Conservation (phyloP, 2,329 filamentous ascomycete species). For the Fusarium compactum region DNA sequence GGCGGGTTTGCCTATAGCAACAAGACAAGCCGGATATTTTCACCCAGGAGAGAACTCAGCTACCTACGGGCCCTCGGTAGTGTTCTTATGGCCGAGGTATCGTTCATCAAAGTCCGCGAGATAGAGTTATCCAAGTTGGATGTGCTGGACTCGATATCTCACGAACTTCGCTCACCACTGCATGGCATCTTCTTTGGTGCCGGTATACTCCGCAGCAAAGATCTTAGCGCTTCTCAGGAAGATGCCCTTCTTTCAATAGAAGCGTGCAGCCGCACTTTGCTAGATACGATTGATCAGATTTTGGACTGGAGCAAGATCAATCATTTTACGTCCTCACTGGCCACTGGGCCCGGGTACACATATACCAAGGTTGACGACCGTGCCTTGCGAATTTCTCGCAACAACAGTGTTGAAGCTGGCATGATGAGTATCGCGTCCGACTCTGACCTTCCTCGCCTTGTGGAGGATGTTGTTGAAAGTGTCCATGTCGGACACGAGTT, state of each 20-base stretch:
- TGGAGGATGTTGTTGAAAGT: constrained; percentile 2
- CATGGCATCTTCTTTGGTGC: constrained; percentile 5
- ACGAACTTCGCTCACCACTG: neutral
- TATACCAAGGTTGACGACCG: neutral
- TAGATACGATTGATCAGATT: constrained; percentile 5
- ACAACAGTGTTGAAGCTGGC: neutral
- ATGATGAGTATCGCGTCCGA: neutral
- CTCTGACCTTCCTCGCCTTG: neutral
- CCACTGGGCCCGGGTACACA: neutral
- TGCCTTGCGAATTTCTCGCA: neutral
- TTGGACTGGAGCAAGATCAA: constrained; percentile 12
- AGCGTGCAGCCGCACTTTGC: neutral
- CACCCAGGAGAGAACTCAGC: neutral
- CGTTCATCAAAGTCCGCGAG: neutral
- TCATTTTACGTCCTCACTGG: neutral
- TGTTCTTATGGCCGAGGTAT: constrained; percentile 1
- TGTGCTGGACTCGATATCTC: constrained; percentile 2
- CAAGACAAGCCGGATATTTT: neutral
- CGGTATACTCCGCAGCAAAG: neutral
- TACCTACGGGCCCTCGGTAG: neutral
- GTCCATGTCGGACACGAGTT: neutral
- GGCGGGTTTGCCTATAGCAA: neutral
- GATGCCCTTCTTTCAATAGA: neutral
- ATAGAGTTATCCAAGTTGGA: neutral
- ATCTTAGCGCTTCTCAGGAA: neutral